phyloP scores from a whole-genome alignment of 2,329 filamentous ascomycete species.

The Ilyonectria sp. region DNA sequence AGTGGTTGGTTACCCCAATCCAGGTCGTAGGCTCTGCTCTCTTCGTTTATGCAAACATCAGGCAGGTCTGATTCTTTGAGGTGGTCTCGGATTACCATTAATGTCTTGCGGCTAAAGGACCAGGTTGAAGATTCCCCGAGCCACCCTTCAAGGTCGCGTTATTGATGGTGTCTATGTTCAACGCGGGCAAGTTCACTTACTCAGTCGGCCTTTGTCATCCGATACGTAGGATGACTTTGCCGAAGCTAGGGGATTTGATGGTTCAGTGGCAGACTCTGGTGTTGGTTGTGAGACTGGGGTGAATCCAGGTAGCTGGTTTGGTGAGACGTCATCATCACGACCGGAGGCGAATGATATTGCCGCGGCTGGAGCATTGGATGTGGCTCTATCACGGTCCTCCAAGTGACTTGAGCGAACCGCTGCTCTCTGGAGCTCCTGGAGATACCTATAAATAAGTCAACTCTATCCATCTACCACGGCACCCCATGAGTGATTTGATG shows the following conservation, averaged over 20 bases:
- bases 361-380: neutral
- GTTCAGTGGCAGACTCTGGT: conserved; percentile 19
- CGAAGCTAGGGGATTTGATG: conserved; percentile 27
- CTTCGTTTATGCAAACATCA: conserved; percentile 22
- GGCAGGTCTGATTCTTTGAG: conserved; percentile 23
- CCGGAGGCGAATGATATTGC: neutral
- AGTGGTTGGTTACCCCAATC: conserved; percentile 15
- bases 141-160: conserved; percentile 17
- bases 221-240: conserved; percentile 23
- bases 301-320: conserved; percentile 2
- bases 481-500: neutral
- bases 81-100: conserved; percentile 22
- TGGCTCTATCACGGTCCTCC: neutral
- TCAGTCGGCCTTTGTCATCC: conserved; percentile 20
- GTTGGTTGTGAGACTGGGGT: conserved; percentile 23
- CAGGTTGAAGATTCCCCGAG: conserved; percentile 29
- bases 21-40: conserved; percentile 27
- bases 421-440: conserved; percentile 24
- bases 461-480: neutral
- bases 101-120: conserved; percentile 29
- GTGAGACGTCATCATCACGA: neutral
- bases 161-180: neutral
- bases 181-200: neutral
- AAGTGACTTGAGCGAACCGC: conserved; percentile 1
- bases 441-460: conserved; percentile 18